Conservation (phyloP, 2,329 filamentous ascomycete genomes). For the Byssoonygena ceratinophila region DNA sequence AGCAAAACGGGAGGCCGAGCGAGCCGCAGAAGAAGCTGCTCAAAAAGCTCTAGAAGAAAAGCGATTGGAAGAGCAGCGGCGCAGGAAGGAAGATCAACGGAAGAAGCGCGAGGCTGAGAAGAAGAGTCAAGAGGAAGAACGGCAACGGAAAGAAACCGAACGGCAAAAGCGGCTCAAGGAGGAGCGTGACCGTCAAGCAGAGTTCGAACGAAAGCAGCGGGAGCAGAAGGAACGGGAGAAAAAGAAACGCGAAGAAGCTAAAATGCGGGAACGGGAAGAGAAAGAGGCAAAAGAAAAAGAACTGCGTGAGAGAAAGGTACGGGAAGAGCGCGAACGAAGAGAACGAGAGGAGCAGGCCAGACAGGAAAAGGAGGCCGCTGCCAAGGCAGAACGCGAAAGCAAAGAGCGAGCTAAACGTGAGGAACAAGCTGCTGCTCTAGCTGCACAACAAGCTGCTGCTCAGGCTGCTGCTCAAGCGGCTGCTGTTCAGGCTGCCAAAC, state of each 20-base stretch:
- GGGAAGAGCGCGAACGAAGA: constrained; percentile 52
- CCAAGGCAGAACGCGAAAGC: constrained; percentile 35
- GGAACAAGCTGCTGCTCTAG: too few relatives aligned
- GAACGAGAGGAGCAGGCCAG: constrained; percentile 38
- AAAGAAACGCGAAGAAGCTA: constrained; percentile 58
- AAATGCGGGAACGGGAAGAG: constrained; percentile 65
- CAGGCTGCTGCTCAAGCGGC: constrained; percentile 19
- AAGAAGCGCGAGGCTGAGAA: constrained; percentile 85
- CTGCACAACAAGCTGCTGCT: constrained; percentile 20
- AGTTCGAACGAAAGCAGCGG: constrained; percentile 71
- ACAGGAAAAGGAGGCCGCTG: constrained; percentile 44
- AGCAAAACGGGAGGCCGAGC: constrained; percentile 75
- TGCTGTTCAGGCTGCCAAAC: constrained; percentile 32
- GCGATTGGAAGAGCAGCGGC: constrained; percentile 67
- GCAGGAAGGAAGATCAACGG: constrained; percentile 78
- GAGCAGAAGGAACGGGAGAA: constrained; percentile 73
- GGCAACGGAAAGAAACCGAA: constrained; percentile 72
- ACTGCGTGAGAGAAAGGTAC: constrained; percentile 56
- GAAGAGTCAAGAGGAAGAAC: constrained; percentile 83
- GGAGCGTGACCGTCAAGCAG: constrained; percentile 73
- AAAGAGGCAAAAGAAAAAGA: constrained; percentile 58
- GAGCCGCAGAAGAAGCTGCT: constrained; percentile 74
- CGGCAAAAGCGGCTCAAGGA: constrained; percentile 68
- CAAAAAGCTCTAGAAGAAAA: constrained; percentile 64
- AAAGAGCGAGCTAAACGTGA: constrained; percentile 42